phyloP scores from a whole-genome alignment of 371 early-diverging fungal species.

The Mucor circinelloides region DNA sequence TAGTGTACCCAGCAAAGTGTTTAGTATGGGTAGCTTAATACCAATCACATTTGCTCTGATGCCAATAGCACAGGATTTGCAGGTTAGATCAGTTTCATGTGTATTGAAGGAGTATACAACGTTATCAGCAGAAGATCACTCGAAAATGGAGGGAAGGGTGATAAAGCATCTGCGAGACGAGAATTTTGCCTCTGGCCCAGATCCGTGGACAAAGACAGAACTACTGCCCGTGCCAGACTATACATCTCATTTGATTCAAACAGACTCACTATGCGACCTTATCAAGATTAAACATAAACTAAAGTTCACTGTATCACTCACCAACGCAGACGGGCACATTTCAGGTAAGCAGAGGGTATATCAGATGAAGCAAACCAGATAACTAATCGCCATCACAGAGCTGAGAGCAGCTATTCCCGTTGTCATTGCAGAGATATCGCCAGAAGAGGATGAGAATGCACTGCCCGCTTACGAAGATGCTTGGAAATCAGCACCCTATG shows the following conservation, averaged over 20 bases:
- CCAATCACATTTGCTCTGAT: constrained; percentile 45
- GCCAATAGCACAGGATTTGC: constrained; percentile 39
- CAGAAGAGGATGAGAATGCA: constrained; percentile 41
- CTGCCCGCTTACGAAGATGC: constrained; percentile 55
- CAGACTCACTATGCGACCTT: constrained; percentile 37
- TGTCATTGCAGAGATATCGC: constrained; percentile 37
- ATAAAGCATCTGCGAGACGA: constrained; percentile 36
- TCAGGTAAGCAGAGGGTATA: constrained; percentile 32
- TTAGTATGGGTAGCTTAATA: constrained; percentile 31
- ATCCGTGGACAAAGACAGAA: constrained; percentile 35
- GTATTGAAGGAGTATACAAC: constrained; percentile 46
- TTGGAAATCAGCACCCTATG: constrained; percentile 50
- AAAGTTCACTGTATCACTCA: constrained; percentile 43
- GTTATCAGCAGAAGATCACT: constrained; percentile 29
- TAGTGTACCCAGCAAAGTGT: constrained; percentile 46
- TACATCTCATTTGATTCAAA: constrained; percentile 29
- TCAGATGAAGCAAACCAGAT: neutral
- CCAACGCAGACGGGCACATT: constrained; percentile 52
- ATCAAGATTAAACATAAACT: constrained; percentile 49
- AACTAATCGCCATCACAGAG: constrained; percentile 20
- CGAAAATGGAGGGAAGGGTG: constrained; percentile 37
- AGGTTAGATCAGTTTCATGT: constrained; percentile 34
- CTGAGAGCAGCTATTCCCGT: constrained; percentile 49
- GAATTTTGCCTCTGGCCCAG: constrained; percentile 19
- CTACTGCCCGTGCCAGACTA: constrained; percentile 29